A percentile compares a stretch with the other conserved stretches of the same genome.
These are phyloP conservation scores for Sugiyamaella grinbergsii DNA, from an alignment of 1,139 yeast genomes.

Conservation along the genomic window DNA sequence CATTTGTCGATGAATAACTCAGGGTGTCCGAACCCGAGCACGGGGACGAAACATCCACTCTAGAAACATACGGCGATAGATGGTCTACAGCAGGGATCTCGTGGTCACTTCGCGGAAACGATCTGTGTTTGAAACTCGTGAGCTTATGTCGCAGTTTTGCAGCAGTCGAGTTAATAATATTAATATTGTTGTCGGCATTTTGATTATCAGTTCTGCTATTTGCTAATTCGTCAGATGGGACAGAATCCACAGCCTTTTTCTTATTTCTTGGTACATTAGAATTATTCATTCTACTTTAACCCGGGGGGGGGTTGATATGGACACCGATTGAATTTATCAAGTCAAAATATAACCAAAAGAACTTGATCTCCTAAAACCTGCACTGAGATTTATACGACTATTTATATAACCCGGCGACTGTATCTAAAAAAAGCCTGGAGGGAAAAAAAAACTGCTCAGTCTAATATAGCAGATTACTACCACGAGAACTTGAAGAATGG, in stretches of 20 bases:
- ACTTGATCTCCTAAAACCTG: too few species aligned
- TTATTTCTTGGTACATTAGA: neutral
- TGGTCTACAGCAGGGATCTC: neutral
- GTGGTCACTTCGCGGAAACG: neutral
- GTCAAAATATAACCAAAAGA: too few species aligned
- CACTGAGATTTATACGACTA: too few species aligned
- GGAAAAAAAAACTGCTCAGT: too few species aligned
- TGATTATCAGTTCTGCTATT: neutral
- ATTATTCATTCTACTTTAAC: neutral
- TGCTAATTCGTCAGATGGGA: neutral
- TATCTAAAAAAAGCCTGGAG: too few species aligned
- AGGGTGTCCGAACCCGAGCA: conserved; percentile 1
- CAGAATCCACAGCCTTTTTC: neutral
- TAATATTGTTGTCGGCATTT: neutral
- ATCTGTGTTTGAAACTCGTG: too few species aligned
- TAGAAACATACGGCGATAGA: neutral
- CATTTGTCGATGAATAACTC: neutral
- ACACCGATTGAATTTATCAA: too few species aligned
- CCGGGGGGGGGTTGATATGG: neutral
- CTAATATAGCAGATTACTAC: too few species aligned
- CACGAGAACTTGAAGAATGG: too few species aligned
- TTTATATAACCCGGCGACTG: too few species aligned
- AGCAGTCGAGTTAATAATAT: neutral
- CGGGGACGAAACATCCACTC: neutral
- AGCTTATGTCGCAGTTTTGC: neutral